These are phyloP conservation scores for Herpotrichia juniperi DNA, from an alignment of 2,329 filamentous ascomycete species.

Conservation along the genomic window DNA sequence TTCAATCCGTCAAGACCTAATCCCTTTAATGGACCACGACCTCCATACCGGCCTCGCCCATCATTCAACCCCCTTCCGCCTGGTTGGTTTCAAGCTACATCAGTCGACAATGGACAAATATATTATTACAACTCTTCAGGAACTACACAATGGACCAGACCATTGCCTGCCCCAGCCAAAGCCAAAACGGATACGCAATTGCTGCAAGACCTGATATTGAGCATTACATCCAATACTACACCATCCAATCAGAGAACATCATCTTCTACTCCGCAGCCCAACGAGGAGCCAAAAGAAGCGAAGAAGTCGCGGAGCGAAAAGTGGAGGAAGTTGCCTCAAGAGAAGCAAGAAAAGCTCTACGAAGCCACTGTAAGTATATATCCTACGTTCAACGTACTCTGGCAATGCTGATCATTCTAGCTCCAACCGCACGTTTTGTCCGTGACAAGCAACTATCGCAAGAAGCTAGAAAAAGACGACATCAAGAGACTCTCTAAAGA, in stretches of 20 bases:
- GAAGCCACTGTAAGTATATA: constrained; percentile 78
- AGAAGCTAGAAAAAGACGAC: constrained; percentile 83
- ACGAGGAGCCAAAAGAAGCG: constrained; percentile 59
- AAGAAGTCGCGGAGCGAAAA: constrained; percentile 64
- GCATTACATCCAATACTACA: constrained; percentile 74
- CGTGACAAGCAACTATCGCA: constrained; percentile 83
- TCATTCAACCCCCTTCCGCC: constrained; percentile 68
- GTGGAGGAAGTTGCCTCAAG: constrained; percentile 71
- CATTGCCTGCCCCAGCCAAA: constrained; percentile 68
- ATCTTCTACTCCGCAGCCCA: constrained; percentile 69
- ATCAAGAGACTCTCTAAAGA: constrained; percentile 70
- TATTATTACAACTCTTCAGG: constrained; percentile 85
- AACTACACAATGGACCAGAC: constrained; percentile 80
- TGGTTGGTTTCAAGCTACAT: constrained; percentile 85
- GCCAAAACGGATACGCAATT: constrained; percentile 74
- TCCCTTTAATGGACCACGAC: constrained; percentile 59
- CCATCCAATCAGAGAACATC: constrained; percentile 58
- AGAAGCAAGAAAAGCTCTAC: constrained; percentile 95
- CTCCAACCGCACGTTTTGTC: constrained; percentile 84
- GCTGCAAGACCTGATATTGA: constrained; percentile 76
- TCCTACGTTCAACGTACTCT: not conserved
- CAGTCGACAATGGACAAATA: constrained; percentile 65
- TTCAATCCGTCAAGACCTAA: constrained; percentile 62
- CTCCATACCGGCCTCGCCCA: constrained; percentile 58
- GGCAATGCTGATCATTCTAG: constrained; percentile 51